Percentiles rank a stretch among this genome's conserved stretches.
Evolutionary conservation across 164 flowering plant genomes (phyloP).

Genomic region (Chloranthus sessilifolius): DNA sequence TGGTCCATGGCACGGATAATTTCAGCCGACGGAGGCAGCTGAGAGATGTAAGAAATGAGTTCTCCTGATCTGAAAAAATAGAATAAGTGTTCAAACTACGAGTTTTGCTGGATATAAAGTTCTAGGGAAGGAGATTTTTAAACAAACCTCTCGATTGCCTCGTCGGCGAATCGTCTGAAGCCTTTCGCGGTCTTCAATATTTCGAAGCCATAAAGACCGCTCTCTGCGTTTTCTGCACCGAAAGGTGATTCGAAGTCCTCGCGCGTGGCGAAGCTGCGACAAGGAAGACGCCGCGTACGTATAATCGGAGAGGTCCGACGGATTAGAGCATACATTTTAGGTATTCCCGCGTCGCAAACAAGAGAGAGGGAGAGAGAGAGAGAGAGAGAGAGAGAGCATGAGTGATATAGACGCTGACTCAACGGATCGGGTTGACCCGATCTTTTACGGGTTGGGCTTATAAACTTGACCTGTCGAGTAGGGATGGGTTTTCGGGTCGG

Average conservation of each 20-base stretch:
- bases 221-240: constrained; percentile 29
- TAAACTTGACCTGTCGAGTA: too few relatives aligned
- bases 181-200: constrained; percentile 69
- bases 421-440: too few relatives aligned
- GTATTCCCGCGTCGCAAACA: neutral
- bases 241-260: constrained; percentile 23
- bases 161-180: constrained; percentile 75
- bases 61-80: constrained; percentile 57
- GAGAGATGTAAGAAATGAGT: constrained; percentile 51
- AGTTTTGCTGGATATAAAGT: neutral
- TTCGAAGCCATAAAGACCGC: constrained; percentile 83
- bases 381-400: too few relatives aligned
- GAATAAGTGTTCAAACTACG: neutral
- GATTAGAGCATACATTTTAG: constrained; percentile 14
- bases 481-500: too few relatives aligned
- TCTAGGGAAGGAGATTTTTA: neutral
- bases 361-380: neutral
- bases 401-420: too few relatives aligned
- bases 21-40: constrained; percentile 58
- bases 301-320: constrained; percentile 15
- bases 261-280: constrained; percentile 14
- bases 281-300: constrained; percentile 6
- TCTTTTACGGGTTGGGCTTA: too few relatives aligned
- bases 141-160: constrained; percentile 71
- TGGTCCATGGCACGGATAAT: constrained; percentile 84